A percentile compares a stretch with the other conserved stretches of the same genome.
phyloP scores from a whole-genome alignment of 148 eudicot species.

The Diospyros lotus region DNA sequence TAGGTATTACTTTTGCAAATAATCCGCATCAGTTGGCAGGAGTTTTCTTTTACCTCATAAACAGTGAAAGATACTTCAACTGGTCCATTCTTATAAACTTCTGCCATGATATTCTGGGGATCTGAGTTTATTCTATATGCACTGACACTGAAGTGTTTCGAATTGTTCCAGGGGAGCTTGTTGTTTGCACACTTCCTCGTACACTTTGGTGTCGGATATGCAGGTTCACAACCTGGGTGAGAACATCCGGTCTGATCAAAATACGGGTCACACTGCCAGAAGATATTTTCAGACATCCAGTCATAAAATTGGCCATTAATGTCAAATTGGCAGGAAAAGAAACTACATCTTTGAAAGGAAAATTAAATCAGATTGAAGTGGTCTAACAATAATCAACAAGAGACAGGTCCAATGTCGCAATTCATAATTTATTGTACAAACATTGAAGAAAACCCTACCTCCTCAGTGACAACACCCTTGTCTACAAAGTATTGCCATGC shows the following conservation, averaged over 20 bases:
- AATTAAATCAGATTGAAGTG: not conserved
- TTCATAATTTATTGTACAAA: no score
- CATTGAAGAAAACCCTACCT: constrained; percentile 32
- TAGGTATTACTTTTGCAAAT: no score
- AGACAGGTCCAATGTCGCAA: not conserved
- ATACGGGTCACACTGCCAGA: constrained; percentile 85
- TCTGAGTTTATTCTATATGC: constrained; percentile 56
- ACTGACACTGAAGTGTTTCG: constrained; percentile 65
- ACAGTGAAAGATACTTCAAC: constrained; percentile 84
- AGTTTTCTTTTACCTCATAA: constrained; percentile 58
- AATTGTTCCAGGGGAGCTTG: constrained; percentile 63
- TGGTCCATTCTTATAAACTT: constrained; percentile 84
- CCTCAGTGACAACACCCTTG: constrained; percentile 81
- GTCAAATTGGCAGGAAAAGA: not conserved
- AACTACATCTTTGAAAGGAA: not conserved
- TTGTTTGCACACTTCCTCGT: constrained; percentile 47
- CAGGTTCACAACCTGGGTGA: constrained; percentile 97
- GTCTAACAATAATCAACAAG: not conserved
- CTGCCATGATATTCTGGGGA: constrained; percentile 80
- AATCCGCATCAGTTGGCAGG: not conserved
- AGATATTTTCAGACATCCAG: constrained; percentile 1
- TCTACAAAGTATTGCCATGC: constrained; percentile 81
- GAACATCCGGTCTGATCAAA: constrained; percentile 76
- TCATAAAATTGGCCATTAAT: not conserved
- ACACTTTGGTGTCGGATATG: constrained; percentile 79